These are phyloP conservation scores for Phylloboletellus chloephorus DNA, from an alignment of 1,284 basidiomycete species.

Conservation along the genomic window DNA sequence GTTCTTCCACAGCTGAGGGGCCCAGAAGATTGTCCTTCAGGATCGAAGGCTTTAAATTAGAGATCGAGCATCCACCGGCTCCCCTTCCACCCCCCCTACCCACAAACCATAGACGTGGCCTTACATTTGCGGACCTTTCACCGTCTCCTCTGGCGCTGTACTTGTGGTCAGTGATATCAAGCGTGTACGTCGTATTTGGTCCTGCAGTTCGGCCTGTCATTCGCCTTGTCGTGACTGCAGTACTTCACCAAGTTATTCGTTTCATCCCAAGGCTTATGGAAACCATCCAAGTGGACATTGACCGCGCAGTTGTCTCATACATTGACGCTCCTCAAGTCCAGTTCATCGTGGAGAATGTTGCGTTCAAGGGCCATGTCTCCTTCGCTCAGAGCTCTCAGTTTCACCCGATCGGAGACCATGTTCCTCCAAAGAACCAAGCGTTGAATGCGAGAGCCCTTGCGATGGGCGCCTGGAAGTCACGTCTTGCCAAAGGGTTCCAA, in stretches of 20 bases:
- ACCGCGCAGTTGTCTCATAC: conserved; percentile 47
- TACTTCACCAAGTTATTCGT: conserved; percentile 54
- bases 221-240: conserved; percentile 48
- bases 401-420: conserved; percentile 23
- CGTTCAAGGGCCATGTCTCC: conserved; percentile 48
- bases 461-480: conserved; percentile 56
- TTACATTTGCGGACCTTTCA: conserved; percentile 48
- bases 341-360: conserved; percentile 46
- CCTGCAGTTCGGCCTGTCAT: conserved; percentile 57
- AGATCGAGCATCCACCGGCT: conserved; percentile 38
- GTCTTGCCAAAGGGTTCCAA: conserved; percentile 52
- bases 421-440: conserved; percentile 20
- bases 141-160: conserved; percentile 51
- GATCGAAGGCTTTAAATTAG: conserved; percentile 55
- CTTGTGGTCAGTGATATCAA: conserved; percentile 42
- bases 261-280: conserved; percentile 62
- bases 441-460: conserved; percentile 38
- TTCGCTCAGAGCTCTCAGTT: conserved; percentile 47
- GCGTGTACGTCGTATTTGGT: conserved; percentile 45
- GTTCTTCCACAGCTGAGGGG: conserved; percentile 40
- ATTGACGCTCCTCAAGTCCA: conserved; percentile 46
- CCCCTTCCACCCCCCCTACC: conserved; percentile 14
- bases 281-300: conserved; percentile 60
- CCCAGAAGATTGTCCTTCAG: conserved; percentile 53
- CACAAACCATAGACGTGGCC: conserved; percentile 37